Conservation (phyloP, 495 filamentous ascomycete genomes). For the Aspergillus sclerotiicarbonarius region DNA sequence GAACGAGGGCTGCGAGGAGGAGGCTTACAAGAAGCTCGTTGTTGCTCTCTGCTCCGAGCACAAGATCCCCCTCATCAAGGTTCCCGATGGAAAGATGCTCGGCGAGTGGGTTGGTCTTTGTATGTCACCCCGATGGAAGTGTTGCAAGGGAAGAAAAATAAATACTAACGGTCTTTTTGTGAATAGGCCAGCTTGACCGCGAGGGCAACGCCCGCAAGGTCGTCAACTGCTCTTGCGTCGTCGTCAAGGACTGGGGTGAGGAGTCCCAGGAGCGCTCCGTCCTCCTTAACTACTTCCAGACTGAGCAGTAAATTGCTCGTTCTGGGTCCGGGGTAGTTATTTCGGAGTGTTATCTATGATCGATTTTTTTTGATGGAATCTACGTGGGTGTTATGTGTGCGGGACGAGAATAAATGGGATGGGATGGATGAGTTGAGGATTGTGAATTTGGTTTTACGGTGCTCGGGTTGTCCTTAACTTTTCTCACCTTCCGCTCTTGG, state of each 20-base stretch:
- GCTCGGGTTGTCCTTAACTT: neutral
- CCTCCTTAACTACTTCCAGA: slow-evolving; percentile 99
- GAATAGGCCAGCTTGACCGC: slow-evolving; percentile 88
- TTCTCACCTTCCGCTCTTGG: neutral
- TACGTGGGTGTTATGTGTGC: neutral
- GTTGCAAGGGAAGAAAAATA: neutral
- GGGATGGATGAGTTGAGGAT: neutral
- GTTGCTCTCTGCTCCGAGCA: slow-evolving; percentile 97
- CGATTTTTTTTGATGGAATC: slow-evolving; percentile 5
- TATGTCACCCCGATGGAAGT: slow-evolving; percentile 54
- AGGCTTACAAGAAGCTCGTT: slow-evolving; percentile 99
- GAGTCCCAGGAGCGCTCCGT: slow-evolving; percentile 96
- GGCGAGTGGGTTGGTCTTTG: slow-evolving; percentile 99
- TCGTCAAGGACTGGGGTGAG: slow-evolving; percentile 99
- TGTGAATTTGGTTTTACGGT: slow-evolving; percentile 6
- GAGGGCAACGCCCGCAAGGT: slow-evolving; percentile 99
- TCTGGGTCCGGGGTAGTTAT: too few relatives aligned
- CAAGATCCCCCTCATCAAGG: slow-evolving; percentile 99
- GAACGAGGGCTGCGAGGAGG: slow-evolving; percentile 98
- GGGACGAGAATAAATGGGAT: neutral
- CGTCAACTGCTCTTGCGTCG: slow-evolving; percentile 99
- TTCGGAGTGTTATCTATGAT: slow-evolving; percentile 13
- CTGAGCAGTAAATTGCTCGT: slow-evolving; percentile 59
- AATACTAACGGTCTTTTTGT: slow-evolving; percentile 20
- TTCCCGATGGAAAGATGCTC: slow-evolving; percentile 97